Evolutionary conservation across 768 basidiomycete genomes (phyloP).

Genomic region (Rhodosporidiobolus sp.): DNA sequence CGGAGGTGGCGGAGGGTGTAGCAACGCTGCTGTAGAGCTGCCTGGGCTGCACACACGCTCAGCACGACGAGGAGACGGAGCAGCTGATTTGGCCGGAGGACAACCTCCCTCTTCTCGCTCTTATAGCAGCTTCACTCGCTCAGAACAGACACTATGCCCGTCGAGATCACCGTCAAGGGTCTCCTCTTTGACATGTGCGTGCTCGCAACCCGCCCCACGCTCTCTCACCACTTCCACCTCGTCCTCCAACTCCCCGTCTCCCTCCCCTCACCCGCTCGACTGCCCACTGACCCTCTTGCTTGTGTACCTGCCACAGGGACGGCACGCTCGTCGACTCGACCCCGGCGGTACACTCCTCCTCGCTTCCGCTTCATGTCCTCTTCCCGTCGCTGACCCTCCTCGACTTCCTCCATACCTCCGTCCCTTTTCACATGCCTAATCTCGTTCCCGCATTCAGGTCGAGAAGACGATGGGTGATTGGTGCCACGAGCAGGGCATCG

Average conservation of each 20-base stretch:
- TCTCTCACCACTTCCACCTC: not conserved
- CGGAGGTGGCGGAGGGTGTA: no score
- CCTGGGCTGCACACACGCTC: no score
- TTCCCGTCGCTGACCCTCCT: not conserved
- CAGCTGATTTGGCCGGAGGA: not conserved
- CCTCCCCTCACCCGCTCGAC: no score
- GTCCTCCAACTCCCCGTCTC: not conserved
- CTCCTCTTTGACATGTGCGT: conserved; percentile 37
- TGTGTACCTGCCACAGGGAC: conserved; percentile 13
- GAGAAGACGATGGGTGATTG: conserved; percentile 29
- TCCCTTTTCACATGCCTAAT: not conserved
- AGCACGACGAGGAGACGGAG: not conserved
- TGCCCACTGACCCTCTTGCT: no score
- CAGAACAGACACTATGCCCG: not conserved
- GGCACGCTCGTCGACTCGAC: conserved; percentile 40
- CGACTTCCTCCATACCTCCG: not conserved
- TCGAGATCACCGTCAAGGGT: conserved; percentile 34
- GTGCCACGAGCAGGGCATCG: conserved; percentile 29
- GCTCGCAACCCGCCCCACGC: not conserved
- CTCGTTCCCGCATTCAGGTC: not conserved
- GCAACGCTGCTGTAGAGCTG: no score
- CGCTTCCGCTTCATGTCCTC: not conserved
- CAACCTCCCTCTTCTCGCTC: not conserved
- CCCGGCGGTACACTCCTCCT: conserved; percentile 10
- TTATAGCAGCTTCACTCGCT: no score